A percentile compares a stretch with the other conserved stretches of the same genome.
Evolutionary conservation across 495 filamentous ascomycete genomes (phyloP).

Genomic region (Aspergillus incahuasiensis): DNA sequence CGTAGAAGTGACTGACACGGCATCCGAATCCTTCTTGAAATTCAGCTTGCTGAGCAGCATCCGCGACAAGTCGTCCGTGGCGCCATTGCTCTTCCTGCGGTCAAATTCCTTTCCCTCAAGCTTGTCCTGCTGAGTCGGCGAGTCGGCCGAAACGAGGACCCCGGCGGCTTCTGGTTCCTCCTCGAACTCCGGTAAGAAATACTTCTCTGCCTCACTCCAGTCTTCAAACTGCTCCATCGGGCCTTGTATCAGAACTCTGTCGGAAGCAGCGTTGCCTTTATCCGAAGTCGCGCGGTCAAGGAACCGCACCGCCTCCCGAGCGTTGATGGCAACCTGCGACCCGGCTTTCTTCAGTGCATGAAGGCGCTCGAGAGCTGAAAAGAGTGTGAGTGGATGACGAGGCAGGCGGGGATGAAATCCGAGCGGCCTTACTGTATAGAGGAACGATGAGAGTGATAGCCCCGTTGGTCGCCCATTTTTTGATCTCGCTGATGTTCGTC

Average conservation of each 20-base stretch:
- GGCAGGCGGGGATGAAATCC: conserved; percentile 4
- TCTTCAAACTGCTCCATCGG: conserved; percentile 54
- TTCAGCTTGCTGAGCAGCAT: conserved; percentile 51
- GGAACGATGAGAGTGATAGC: conserved; percentile 64
- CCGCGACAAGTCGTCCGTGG: conserved; percentile 41
- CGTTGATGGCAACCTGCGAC: conserved; percentile 54
- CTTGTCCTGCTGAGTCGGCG: conserved; percentile 17
- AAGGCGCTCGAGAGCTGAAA: conserved; percentile 52
- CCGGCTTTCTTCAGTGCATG: conserved; percentile 54
- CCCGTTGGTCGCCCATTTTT: conserved; percentile 62
- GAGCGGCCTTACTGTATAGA: conserved; percentile 54
- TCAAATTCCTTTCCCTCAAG: conserved; percentile 11
- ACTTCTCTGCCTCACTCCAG: conserved; percentile 61
- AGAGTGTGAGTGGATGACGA: conserved; percentile 14
- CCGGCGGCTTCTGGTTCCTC: conserved; percentile 34
- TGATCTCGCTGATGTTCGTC: conserved; percentile 64
- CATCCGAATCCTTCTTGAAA: conserved; percentile 45
- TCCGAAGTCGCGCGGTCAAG: conserved; percentile 60
- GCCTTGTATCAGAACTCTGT: conserved; percentile 49
- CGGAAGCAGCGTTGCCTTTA: conserved; percentile 45
- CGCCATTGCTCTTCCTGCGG: conserved; percentile 16
- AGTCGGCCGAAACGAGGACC: conserved; percentile 15
- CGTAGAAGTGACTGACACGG: conserved; percentile 45
- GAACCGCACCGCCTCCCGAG: conserved; percentile 59
- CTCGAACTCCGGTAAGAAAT: conserved; percentile 51